Base-by-base conservation (phyloP, 306 rosid species). In the Vigna unguiculata region DNA sequence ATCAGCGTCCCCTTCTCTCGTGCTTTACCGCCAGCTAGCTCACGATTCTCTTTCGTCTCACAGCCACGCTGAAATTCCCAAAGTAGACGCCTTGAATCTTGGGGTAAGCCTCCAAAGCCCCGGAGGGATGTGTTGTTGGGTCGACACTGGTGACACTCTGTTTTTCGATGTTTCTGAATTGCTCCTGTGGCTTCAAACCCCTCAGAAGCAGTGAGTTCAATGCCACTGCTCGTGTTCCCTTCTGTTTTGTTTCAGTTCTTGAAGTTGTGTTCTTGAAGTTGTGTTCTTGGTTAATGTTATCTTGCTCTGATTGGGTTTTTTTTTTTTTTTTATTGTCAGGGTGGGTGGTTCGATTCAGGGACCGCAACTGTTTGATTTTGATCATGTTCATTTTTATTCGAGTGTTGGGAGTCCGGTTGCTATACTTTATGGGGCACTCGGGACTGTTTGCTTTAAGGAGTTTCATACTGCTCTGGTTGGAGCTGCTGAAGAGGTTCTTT, bases 361-460 rank as follows among this genome's bases (percentile, higher is more conserved):
- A 49, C 97, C 93, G 47, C 88, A 91, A 51, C 76, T 95, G 54
- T 95, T 90, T 82, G 99, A 96, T 52, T 96, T 96, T 61, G 98
- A 96, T 83, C 98, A 92, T 83, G 59, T 96, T 78, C 93, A 96
- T 77, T 77, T 79, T 64, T 87, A 88, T 85, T 92, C 99, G 51
- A 79, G 70, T 77, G 17, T 47, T 72, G 92, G 88, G 77, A 83
- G 91, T 85, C 90, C 92, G 4, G 88, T 92, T 76, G 91, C 91
- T 71, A 78, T 96, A 69, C 99, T 92, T 53, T 92, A 92, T 81
- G 99, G 99, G 16, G 96, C 99, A 40, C 93, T 91, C 48, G 97
- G 93, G 76, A 89, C 98, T 66, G 63, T 34, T 68, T 96, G 99
- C 91, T 96, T 92, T 76, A 82, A 79, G 85, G 91, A 92, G 74